These are phyloP conservation scores for Aspergillus campestris DNA, from an alignment of 495 filamentous ascomycete species.

Conservation along the genomic window DNA sequence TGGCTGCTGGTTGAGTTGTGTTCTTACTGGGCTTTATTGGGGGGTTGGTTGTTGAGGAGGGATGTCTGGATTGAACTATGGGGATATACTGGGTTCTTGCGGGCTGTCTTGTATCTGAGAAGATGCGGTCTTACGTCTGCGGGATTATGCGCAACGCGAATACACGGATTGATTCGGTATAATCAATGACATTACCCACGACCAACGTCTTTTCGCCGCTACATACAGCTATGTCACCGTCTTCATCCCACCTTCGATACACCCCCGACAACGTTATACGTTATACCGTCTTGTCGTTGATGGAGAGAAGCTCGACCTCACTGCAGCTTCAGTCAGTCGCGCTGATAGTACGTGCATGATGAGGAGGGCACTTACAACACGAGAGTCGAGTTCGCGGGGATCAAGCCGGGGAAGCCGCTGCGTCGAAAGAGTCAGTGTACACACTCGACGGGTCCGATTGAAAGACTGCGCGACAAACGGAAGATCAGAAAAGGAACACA, in stretches of 20 bases:
- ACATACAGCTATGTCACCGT: background rate
- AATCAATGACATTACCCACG: too few species aligned
- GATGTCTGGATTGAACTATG: too few species aligned
- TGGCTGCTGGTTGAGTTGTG: conserved; percentile 35
- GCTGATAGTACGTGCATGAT: background rate
- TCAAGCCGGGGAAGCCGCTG: conserved; percentile 61
- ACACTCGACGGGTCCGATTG: background rate
- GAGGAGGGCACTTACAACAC: conserved; percentile 40
- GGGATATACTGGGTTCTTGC: too few species aligned
- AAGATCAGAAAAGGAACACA: conserved; percentile 14
- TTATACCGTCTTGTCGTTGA: conserved; percentile 31
- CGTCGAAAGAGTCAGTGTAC: conserved; percentile 10
- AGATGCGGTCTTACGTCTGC: too few species aligned
- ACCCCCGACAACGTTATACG: background rate
- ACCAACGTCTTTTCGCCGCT: too few species aligned
- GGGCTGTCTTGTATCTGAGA: too few species aligned
- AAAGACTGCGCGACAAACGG: background rate
- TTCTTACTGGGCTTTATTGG: too few species aligned
- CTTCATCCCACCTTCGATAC: background rate
- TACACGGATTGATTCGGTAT: too few species aligned
- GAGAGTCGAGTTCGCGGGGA: conserved; percentile 37
- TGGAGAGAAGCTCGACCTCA: conserved; percentile 36
- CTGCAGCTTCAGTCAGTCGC: conserved; percentile 16
- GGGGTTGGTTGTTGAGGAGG: too few species aligned
- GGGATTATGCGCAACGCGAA: too few species aligned